phyloP scores from a whole-genome alignment of 805 yeast species.

The Saccharomycopsis fibuligera region DNA sequence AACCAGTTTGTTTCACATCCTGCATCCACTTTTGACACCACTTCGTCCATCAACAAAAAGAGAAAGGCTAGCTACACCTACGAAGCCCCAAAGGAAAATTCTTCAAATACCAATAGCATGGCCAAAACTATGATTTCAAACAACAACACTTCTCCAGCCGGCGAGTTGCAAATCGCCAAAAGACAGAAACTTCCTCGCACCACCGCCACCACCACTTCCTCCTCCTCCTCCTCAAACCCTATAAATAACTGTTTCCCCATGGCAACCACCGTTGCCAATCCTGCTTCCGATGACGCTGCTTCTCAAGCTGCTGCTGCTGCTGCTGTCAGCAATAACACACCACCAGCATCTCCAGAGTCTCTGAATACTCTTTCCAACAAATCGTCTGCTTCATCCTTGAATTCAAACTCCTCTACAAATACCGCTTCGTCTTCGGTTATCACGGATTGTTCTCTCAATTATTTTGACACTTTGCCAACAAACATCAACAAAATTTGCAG shows the following conservation, averaged over 20 bases:
- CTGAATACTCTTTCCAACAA: not conserved
- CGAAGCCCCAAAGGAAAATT: no score
- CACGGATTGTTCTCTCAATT: constrained; percentile 23
- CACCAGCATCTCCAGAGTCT: constrained; percentile 5
- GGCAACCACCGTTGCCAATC: not conserved
- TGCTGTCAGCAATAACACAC: not conserved
- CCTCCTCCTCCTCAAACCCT: no score
- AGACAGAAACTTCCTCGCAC: no score
- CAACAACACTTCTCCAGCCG: no score
- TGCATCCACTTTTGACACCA: no score
- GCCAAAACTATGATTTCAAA: no score
- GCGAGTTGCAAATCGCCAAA: no score
- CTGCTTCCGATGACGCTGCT: not conserved
- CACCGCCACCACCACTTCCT: no score
- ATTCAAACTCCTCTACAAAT: not conserved
- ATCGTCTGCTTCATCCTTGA: not conserved
- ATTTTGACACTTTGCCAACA: constrained; percentile 19
- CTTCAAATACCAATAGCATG: no score
- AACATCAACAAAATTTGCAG: constrained; percentile 21
- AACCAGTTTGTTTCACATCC: not conserved
- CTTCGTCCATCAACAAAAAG: no score
- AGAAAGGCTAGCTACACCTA: no score
- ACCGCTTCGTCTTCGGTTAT: constrained; percentile 1
- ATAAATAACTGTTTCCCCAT: no score
- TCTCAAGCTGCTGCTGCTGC: not conserved